A percentile compares a stretch with the other conserved stretches of the same genome.
phyloP scores from a whole-genome alignment of 768 basidiomycete genomes.

The Tulasnella sp. region DNA sequence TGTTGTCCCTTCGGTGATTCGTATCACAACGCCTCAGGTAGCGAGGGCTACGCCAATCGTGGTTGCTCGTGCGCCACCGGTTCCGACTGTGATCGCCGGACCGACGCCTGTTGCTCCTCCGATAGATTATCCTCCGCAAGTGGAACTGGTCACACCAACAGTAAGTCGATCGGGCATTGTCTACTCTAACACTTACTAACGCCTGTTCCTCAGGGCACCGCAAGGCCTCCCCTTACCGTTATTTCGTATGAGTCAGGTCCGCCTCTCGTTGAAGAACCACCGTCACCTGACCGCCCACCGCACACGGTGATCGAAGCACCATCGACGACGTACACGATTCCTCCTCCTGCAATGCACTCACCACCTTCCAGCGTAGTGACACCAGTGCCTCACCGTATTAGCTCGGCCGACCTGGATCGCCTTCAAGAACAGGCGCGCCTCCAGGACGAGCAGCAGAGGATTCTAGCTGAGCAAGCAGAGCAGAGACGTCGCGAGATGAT shows the following conservation, averaged over 20 bases:
- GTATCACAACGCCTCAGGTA: constrained; percentile 25
- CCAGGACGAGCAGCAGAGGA: constrained; percentile 34
- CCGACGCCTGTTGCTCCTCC: background rate
- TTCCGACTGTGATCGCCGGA: constrained; percentile 5
- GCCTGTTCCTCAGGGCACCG: constrained; percentile 3
- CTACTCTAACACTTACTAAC: too few relatives aligned
- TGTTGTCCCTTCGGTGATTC: constrained; percentile 26
- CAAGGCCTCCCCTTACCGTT: background rate
- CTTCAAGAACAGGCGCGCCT: constrained; percentile 32
- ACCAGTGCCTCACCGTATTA: constrained; percentile 13
- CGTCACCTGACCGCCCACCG: background rate
- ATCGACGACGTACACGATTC: background rate
- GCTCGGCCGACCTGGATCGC: constrained; percentile 26
- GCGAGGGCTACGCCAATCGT: constrained; percentile 12
- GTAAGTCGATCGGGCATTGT: background rate
- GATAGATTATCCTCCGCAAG: background rate
- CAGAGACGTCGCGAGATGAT: constrained; percentile 34
- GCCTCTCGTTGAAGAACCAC: background rate
- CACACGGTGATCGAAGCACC: constrained; percentile 20
- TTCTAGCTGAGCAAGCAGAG: constrained; percentile 32
- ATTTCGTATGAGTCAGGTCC: constrained; percentile 15
- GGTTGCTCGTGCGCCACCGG: constrained; percentile 24
- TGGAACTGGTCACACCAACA: background rate
- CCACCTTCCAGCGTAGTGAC: constrained; percentile 7
- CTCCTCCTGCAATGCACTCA: constrained; percentile 22